A percentile compares a stretch with the other conserved stretches of the same genome.
Conservation (phyloP, 371 early-diverging fungal genomes). For the Rhizopus sp. region DNA sequence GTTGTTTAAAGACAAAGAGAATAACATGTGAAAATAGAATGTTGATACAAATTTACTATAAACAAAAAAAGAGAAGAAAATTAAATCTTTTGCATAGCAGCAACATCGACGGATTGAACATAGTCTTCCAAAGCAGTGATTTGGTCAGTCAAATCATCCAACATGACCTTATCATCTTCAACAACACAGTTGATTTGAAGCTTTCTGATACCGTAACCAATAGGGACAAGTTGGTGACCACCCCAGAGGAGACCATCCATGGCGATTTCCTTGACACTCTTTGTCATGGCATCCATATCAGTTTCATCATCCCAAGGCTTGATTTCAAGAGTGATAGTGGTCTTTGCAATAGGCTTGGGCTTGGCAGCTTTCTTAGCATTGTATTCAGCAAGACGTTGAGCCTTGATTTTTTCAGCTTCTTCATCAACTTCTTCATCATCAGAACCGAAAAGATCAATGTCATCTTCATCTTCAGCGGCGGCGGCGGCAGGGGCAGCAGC, state of each 20-base stretch:
- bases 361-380: slow-evolving; percentile 90
- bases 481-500: slow-evolving; percentile 46
- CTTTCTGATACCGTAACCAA: slow-evolving; percentile 73
- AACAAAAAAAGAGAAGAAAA: no score
- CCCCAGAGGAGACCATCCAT: slow-evolving; percentile 96
- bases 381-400: slow-evolving; percentile 91
- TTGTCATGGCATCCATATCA: slow-evolving; percentile 77
- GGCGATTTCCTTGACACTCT: slow-evolving; percentile 68
- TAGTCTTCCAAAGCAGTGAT: slow-evolving; percentile 82
- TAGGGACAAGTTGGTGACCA: slow-evolving; percentile 71
- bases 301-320: slow-evolving; percentile 99
- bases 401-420: slow-evolving; percentile 88
- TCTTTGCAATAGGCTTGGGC: slow-evolving; percentile 93
- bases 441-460: slow-evolving; percentile 90
- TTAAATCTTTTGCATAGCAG: slow-evolving; percentile 94
- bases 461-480: slow-evolving; percentile 79
- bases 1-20: neutral
- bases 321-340: slow-evolving; percentile 88
- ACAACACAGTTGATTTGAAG: slow-evolving; percentile 92
- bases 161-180: slow-evolving; percentile 82
- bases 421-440: slow-evolving; percentile 88
- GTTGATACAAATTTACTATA: neutral
- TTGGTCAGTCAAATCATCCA: slow-evolving; percentile 81
- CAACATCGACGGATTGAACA: slow-evolving; percentile 94
- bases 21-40: no score